These are phyloP conservation scores for Aspergillus ustus DNA, from an alignment of 2,329 filamentous ascomycete genomes.

Conservation along the genomic window DNA sequence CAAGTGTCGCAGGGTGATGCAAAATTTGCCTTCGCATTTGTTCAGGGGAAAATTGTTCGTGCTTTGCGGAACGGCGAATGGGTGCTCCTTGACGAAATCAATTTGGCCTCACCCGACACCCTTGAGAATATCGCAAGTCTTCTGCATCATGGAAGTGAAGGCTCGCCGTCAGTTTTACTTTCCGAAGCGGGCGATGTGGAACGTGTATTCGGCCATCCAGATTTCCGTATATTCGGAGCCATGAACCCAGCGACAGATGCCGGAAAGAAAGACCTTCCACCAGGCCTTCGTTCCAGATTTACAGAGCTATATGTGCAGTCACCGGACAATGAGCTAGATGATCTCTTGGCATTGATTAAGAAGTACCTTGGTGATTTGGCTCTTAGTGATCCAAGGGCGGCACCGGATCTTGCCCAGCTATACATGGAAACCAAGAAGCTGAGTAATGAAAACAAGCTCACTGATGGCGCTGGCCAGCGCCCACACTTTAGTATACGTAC, in stretches of 20 bases:
- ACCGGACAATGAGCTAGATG: slow-evolving; percentile 83
- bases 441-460: slow-evolving; percentile 79
- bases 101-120: slow-evolving; percentile 91
- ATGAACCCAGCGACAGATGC: slow-evolving; percentile 99
- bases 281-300: slow-evolving; percentile 87
- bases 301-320: slow-evolving; percentile 94
- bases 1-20: slow-evolving; percentile 72
- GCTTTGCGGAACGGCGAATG: slow-evolving; percentile 96
- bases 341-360: slow-evolving; percentile 84
- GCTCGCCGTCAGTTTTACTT: slow-evolving; percentile 79
- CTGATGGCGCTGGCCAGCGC: slow-evolving; percentile 93
- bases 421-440: slow-evolving; percentile 87
- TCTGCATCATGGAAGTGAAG: slow-evolving; percentile 71
- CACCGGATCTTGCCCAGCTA: slow-evolving; percentile 79
- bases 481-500: slow-evolving; percentile 97
- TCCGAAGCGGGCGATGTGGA: slow-evolving; percentile 95
- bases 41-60: slow-evolving; percentile 95
- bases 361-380: slow-evolving; percentile 78
- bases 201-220: slow-evolving; percentile 82
- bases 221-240: slow-evolving; percentile 95
- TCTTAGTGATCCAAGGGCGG: slow-evolving; percentile 72
- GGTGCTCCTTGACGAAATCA: slow-evolving; percentile 97
- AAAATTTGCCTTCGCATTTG: slow-evolving; percentile 92
- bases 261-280: slow-evolving; percentile 90
- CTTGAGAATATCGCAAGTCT: slow-evolving; percentile 92